Evolutionary conservation across 2,329 filamentous ascomycete genomes (phyloP), one percentile per base, ranked within the genome.

Genomic region (Fusarium protoensiforme): DNA sequence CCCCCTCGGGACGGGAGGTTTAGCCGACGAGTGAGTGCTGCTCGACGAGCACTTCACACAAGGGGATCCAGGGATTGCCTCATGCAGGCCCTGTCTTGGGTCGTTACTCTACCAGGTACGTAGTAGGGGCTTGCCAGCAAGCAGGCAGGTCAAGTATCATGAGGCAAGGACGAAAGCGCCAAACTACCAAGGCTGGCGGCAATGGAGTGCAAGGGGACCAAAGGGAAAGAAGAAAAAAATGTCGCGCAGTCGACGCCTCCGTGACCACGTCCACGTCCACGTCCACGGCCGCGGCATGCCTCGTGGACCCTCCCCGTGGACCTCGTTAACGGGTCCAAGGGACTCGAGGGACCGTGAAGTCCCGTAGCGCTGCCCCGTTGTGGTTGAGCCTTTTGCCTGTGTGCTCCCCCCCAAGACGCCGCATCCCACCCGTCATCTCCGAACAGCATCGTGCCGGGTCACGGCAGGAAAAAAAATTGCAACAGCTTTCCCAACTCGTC

Each of bases 351-450:
- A 72, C 71, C 65, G 68, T 65, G 68, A 73, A 69, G 71, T 69
- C 58, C 71, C 71, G 71, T 73, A 73, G 71, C 70, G 71, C 51
- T 24, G 27, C 31, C 56, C 63, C 56, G 69, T 68, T 62, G 68
- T 66, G 68, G 64, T 62, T 51, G 57, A 64, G 67, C 41, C 53
- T 53, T 53, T 61, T 57, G 43, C 56, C 36, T 38, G 39, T 36
- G 41, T 31, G 27, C 18, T 53, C 43, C 35, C 59, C 31, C 51
- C 53, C 54, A 51, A 60, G 61, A 56, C 38, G 67, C 65, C 67
- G 51, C 61, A 61, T 46, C 51, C 71, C 75, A 76, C 67, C 54
- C 72, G 68, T 77, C 74, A 74, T 75, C 68, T 76, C 75, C 74
- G 75, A 75, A 66, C 54, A 67, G 64, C 64, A 76, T 69, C 66